Evolutionary conservation across 1,284 basidiomycete species (phyloP).

Genomic region (Naganishia sp.): DNA sequence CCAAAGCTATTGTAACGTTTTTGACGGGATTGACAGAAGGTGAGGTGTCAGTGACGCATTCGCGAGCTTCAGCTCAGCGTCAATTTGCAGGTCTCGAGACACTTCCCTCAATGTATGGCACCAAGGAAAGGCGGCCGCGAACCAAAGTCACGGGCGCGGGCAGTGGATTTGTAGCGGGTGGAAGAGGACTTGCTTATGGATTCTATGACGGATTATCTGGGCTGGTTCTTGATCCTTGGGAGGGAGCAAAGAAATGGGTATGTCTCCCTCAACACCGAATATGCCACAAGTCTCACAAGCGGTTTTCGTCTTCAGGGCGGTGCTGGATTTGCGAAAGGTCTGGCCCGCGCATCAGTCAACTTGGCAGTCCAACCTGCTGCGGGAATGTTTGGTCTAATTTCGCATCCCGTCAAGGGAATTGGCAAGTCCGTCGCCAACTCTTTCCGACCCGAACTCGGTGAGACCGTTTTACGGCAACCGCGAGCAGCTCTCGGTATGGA

Average conservation of each 20-base stretch:
- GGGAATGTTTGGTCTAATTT: constrained; percentile 2
- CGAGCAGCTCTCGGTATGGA: not conserved
- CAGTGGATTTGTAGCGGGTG: constrained; percentile 58
- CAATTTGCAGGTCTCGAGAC: constrained; percentile 13
- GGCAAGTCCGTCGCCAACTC: constrained; percentile 27
- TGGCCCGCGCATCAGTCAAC: constrained; percentile 4
- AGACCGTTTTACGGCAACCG: constrained; percentile 7
- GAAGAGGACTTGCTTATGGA: constrained; percentile 51
- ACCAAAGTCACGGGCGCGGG: constrained; percentile 26
- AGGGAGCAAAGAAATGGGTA: constrained; percentile 59
- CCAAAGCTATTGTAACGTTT: constrained; percentile 13
- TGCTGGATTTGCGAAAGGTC: not conserved
- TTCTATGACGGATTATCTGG: constrained; percentile 62
- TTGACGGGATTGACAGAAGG: constrained; percentile 16
- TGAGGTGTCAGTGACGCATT: not conserved
- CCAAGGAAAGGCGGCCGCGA: not conserved
- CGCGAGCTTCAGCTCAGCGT: no score
- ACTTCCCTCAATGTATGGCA: constrained; percentile 22
- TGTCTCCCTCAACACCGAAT: not conserved
- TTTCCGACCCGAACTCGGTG: constrained; percentile 4
- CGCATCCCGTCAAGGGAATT: constrained; percentile 15
- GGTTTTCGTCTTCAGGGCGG: not conserved
- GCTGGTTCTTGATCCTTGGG: constrained; percentile 58
- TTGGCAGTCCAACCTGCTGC: constrained; percentile 5
- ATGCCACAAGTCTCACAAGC: not conserved